These are phyloP conservation scores for Chalciporus piperatus DNA, from an alignment of 768 basidiomycete genomes.

Conservation along the genomic window DNA sequence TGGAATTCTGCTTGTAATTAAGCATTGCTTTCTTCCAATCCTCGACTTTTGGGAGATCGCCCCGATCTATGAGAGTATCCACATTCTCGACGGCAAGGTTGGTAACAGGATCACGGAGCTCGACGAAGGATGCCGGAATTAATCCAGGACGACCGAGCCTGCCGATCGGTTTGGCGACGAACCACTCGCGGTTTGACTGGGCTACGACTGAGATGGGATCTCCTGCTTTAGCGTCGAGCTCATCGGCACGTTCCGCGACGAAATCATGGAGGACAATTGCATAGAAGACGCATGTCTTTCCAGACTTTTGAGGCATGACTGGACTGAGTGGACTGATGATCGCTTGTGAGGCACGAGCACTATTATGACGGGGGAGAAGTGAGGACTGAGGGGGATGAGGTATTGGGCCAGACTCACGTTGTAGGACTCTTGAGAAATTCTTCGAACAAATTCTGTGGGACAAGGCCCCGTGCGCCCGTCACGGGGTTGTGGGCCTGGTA, in stretches of 20 bases:
- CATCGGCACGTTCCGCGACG: conserved; percentile 90
- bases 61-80: conserved; percentile 75
- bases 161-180: conserved; percentile 98
- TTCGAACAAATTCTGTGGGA: conserved; percentile 85
- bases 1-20: conserved; percentile 94
- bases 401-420: conserved; percentile 45
- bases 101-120: conserved; percentile 91
- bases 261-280: conserved; percentile 97
- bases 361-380: conserved; percentile 16
- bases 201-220: conserved; percentile 97
- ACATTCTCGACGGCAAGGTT: conserved; percentile 77
- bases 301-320: conserved; percentile 31
- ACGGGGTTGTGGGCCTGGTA: conserved; percentile 96
- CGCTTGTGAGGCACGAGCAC: conserved; percentile 42
- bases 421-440: conserved; percentile 75
- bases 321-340: conserved; percentile 15
- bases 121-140: conserved; percentile 95
- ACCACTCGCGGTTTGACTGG: conserved; percentile 99
- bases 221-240: conserved; percentile 91
- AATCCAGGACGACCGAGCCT: conserved; percentile 92
- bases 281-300: conserved; percentile 71
- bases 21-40: conserved; percentile 98
- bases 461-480: conserved; percentile 86
- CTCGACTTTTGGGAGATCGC: conserved; percentile 93
- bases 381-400: conserved; percentile 3